These are phyloP conservation scores for Trametes sp. DNA, from an alignment of 1,284 basidiomycete genomes.

Conservation along the genomic window DNA sequence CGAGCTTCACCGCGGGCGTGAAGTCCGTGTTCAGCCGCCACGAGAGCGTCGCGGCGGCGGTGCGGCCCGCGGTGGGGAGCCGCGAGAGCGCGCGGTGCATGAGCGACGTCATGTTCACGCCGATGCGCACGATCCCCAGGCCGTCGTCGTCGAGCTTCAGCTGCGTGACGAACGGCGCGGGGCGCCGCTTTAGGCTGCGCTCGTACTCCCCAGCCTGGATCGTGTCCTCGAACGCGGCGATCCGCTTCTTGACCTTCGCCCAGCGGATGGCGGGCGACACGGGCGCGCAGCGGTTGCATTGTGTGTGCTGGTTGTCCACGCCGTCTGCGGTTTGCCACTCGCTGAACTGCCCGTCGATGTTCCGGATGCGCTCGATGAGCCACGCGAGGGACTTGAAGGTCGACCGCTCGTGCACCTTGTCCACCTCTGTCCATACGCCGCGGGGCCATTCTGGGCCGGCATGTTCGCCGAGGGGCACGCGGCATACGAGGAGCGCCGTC, in stretches of 20 bases:
- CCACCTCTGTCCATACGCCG: constrained; percentile 79
- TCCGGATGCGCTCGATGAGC: constrained; percentile 85
- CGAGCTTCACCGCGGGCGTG: constrained; percentile 67
- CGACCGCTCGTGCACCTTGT: constrained; percentile 84
- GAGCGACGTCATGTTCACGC: constrained; percentile 88
- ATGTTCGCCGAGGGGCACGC: constrained; percentile 70
- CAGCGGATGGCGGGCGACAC: constrained; percentile 79
- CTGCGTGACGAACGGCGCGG: constrained; percentile 88
- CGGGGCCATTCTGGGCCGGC: constrained; percentile 83
- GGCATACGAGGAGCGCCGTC: constrained; percentile 80
- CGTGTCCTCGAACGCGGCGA: constrained; percentile 81
- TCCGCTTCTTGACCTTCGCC: constrained; percentile 64
- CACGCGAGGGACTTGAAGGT: constrained; percentile 86
- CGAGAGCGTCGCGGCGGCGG: constrained; percentile 63
- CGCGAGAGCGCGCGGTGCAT: constrained; percentile 88
- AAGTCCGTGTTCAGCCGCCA: constrained; percentile 88
- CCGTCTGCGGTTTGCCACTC: constrained; percentile 62
- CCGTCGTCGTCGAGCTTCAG: constrained; percentile 74
- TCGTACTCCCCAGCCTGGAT: constrained; percentile 88
- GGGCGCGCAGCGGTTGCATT: constrained; percentile 84
- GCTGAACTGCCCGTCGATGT: constrained; percentile 68
- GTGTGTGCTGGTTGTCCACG: constrained; percentile 49
- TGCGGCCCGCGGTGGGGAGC: constrained; percentile 67
- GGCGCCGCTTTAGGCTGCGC: constrained; percentile 86
- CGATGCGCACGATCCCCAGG: constrained; percentile 81